Conservation (phyloP, 2,329 filamentous ascomycete species). For the Neonectria neomacrospora region DNA sequence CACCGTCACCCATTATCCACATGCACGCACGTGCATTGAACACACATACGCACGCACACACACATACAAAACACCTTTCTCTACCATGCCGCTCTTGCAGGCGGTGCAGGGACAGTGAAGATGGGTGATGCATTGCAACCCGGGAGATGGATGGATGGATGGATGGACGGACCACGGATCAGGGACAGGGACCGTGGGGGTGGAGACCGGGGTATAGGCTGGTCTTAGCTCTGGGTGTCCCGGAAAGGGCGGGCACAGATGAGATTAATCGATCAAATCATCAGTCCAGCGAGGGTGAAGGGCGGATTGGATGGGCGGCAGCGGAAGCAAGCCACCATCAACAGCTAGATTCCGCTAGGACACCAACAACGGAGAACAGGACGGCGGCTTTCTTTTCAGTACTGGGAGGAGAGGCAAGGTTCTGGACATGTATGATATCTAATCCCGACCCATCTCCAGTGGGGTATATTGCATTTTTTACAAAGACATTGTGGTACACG, state of each 20-base stretch:
- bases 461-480: conserved; percentile 23
- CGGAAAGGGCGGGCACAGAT: conserved; percentile 13
- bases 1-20: conserved; percentile 6
- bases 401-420: neutral
- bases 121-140: conserved; percentile 31
- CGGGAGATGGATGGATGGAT: conserved; percentile 36
- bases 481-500: conserved; percentile 6
- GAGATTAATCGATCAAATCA: conserved; percentile 16
- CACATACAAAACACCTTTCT: no score
- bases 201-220: conserved; percentile 27
- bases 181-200: conserved; percentile 33
- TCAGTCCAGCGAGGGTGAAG: neutral
- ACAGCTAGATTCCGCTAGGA: neutral
- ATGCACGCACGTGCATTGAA: conserved; percentile 11
- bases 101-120: conserved; percentile 24
- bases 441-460: conserved; percentile 33
- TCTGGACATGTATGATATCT: conserved; percentile 44
- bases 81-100: conserved; percentile 16
- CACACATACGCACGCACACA: conserved; percentile 7
- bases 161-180: conserved; percentile 22
- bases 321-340: neutral
- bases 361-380: neutral
- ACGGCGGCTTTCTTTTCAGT: neutral
- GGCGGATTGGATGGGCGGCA: conserved; percentile 6
- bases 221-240: conserved; percentile 28